Evolutionary conservation across 23 red algal genomes (phyloP).

Genomic region (Gracilaria caudata): DNA sequence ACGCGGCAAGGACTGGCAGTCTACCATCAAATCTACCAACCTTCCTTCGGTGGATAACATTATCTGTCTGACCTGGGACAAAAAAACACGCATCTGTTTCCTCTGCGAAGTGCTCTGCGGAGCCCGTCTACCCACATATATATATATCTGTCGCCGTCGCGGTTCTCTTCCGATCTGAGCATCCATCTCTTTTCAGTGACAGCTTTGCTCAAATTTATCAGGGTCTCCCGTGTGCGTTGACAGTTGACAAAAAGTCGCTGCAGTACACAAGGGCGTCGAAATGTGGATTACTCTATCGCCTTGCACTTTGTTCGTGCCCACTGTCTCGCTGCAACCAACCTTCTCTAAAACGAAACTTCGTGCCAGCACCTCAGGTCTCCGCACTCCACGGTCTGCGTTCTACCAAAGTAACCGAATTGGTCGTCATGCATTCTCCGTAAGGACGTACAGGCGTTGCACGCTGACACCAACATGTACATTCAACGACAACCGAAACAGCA

Average conservation of each 20-base stretch:
- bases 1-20: not conserved
- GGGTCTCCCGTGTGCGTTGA: not conserved
- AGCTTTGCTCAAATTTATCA: not conserved
- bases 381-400: not conserved
- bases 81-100: no score
- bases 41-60: no score
- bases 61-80: no score
- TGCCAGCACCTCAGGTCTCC: not conserved
- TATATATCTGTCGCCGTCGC: not conserved
- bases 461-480: constrained; percentile 20
- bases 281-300: not conserved
- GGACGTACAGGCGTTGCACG: not conserved
- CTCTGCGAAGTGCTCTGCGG: no score
- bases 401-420: not conserved
- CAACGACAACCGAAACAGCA: constrained; percentile 33
- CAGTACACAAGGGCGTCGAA: not conserved
- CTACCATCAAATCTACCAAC: no score
- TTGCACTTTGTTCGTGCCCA: constrained; percentile 2
- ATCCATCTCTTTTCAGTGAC: not conserved
- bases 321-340: not conserved
- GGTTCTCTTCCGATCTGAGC: not conserved
- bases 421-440: not conserved
- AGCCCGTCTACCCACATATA: no score
- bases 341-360: not conserved
- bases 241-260: not conserved